Evolutionary conservation across 1,284 basidiomycete species (phyloP).

Genomic region (Leccinum pallidistipes): DNA sequence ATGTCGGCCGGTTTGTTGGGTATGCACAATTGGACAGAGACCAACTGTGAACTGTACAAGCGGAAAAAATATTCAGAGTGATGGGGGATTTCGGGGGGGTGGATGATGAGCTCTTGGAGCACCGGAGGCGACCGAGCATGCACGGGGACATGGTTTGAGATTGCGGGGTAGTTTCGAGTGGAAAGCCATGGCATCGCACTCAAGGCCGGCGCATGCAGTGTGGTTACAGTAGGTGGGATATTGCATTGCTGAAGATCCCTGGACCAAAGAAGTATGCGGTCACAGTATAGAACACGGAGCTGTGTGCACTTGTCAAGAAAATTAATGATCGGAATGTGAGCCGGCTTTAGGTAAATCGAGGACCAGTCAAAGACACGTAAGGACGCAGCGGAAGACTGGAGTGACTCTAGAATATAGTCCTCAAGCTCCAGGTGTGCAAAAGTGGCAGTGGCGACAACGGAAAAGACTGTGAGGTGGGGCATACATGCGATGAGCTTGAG

Average conservation of each 20-base stretch:
- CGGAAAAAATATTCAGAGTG: neutral
- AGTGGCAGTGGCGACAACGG: neutral
- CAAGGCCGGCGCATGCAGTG: slow-evolving; percentile 5
- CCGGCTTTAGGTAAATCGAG: neutral
- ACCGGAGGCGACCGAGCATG: neutral
- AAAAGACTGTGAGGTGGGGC: too few relatives aligned
- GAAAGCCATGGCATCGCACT: too few relatives aligned
- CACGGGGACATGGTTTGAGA: too few relatives aligned
- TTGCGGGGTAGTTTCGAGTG: too few relatives aligned
- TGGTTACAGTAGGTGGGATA: slow-evolving; percentile 21
- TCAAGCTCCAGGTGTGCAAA: slow-evolving; percentile 43
- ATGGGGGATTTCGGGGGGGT: neutral
- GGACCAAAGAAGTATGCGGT: slow-evolving; percentile 12
- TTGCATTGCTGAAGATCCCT: neutral
- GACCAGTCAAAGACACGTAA: slow-evolving; percentile 27
- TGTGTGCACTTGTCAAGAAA: slow-evolving; percentile 17
- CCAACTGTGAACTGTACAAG: too few relatives aligned
- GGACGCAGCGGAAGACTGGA: slow-evolving; percentile 13
- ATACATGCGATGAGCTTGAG: too few relatives aligned
- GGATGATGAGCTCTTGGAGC: neutral
- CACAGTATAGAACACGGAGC: slow-evolving; percentile 24
- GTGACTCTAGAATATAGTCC: slow-evolving; percentile 51
- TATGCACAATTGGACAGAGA: too few relatives aligned
- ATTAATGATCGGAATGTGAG: neutral
- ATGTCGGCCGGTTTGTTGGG: too few relatives aligned